These are phyloP conservation scores for Pichia sp. DNA, from an alignment of 1,139 yeast genomes.

Conservation along the genomic window DNA sequence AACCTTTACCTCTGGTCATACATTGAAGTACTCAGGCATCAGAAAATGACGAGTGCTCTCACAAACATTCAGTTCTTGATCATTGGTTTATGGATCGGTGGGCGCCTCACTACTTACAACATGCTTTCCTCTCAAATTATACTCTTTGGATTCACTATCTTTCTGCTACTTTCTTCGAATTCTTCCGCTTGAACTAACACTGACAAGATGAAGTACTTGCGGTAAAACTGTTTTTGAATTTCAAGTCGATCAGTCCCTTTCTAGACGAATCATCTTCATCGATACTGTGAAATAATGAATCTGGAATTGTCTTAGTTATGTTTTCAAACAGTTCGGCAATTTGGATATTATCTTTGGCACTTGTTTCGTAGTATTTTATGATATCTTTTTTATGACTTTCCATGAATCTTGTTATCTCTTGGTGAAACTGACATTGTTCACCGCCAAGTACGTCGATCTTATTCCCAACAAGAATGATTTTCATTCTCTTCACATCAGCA, in stretches of 20 bases:
- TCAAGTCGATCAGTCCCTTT: conserved; percentile 22
- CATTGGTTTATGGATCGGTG: too few species aligned
- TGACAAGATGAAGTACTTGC: conserved; percentile 10
- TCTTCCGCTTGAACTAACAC: conserved; percentile 2
- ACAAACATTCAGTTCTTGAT: too few species aligned
- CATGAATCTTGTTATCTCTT: conserved; percentile 16
- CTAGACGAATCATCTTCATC: conserved; percentile 12
- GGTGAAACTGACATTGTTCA: conserved; percentile 17
- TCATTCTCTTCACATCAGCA: conserved; percentile 25
- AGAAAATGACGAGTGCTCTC: too few species aligned
- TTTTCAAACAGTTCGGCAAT: conserved; percentile 36
- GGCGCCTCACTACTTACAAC: too few species aligned
- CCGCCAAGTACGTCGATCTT: conserved; percentile 33
- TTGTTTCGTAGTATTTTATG: conserved; percentile 31
- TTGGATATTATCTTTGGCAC: conserved; percentile 44
- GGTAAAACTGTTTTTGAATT: conserved; percentile 6
- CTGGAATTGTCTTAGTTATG: conserved; percentile 36
- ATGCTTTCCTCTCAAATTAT: too few species aligned
- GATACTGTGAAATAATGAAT: conserved; percentile 21
- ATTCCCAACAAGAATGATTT: conserved; percentile 37
- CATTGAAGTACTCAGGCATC: too few species aligned
- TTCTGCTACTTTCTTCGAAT: neutral
- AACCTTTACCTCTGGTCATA: too few species aligned
- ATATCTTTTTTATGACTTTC: conserved; percentile 11
- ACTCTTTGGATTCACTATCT: too few species aligned